A percentile compares a stretch with the other conserved stretches of the same genome.
Evolutionary conservation across 371 early-diverging fungal genomes (phyloP).

Genomic region (Circinella umbellata): DNA sequence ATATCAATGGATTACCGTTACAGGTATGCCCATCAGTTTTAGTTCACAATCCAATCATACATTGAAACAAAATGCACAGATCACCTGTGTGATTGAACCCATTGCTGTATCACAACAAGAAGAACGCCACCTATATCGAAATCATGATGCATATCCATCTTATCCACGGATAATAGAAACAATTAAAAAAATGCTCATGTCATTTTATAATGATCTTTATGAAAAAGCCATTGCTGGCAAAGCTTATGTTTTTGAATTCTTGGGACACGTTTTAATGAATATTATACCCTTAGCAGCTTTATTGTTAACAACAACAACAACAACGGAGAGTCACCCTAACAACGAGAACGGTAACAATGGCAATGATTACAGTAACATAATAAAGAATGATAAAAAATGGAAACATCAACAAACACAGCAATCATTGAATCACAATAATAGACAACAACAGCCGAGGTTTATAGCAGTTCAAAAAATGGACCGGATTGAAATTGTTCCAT

Average conservation of each 20-base stretch:
- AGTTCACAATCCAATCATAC: neutral
- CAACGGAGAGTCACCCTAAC: neutral
- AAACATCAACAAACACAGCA: neutral
- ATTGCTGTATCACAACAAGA: neutral
- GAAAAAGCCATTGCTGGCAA: neutral
- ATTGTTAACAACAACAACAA: neutral
- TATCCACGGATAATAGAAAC: neutral
- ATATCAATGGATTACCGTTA: conserved; percentile 30
- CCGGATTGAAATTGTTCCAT: neutral
- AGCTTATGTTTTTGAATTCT: conserved; percentile 3
- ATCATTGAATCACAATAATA: no score
- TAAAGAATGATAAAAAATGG: neutral
- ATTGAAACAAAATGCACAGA: conserved; percentile 1
- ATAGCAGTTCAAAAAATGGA: neutral
- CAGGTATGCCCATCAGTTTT: conserved; percentile 12
- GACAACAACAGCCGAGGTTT: neutral
- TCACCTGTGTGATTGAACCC: conserved; percentile 14
- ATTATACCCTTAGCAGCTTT: neutral
- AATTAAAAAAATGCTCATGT: neutral
- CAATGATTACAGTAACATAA: neutral
- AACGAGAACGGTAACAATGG: neutral
- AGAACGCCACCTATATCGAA: neutral
- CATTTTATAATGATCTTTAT: neutral
- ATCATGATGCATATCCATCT: no score
- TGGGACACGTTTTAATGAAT: conserved; percentile 6